A percentile compares a stretch with the other conserved stretches of the same genome.
Evolutionary conservation across 306 rosid genomes (phyloP).

Genomic region (Dryas octopetala): DNA sequence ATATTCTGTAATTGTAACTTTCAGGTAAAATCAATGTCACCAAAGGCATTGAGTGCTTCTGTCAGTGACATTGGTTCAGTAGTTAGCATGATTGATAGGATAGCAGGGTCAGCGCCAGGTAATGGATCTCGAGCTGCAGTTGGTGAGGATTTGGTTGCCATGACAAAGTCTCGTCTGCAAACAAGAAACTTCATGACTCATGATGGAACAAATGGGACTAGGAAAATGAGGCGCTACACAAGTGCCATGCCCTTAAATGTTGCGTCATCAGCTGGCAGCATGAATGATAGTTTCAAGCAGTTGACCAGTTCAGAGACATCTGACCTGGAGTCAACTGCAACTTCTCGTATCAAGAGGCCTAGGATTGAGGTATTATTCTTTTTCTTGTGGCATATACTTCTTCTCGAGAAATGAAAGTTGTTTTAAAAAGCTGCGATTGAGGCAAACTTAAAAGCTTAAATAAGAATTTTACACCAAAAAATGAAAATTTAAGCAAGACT

Average conservation of each 20-base stretch:
- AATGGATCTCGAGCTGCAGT: slow-evolving; percentile 93
- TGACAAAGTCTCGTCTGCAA: slow-evolving; percentile 79
- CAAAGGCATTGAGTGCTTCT: slow-evolving; percentile 58
- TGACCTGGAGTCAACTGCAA: slow-evolving; percentile 71
- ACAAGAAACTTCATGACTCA: slow-evolving; percentile 61
- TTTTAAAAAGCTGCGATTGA: background rate
- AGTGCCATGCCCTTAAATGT: slow-evolving; percentile 69
- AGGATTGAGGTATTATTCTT: slow-evolving; percentile 58
- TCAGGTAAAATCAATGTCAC: slow-evolving; percentile 79
- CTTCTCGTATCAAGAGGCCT: slow-evolving; percentile 65
- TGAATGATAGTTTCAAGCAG: slow-evolving; percentile 56
- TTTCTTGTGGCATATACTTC: slow-evolving; percentile 12
- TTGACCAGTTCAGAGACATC: slow-evolving; percentile 51
- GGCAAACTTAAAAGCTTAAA: background rate
- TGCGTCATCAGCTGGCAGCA: slow-evolving; percentile 62
- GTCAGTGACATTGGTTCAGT: slow-evolving; percentile 76
- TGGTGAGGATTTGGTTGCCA: slow-evolving; percentile 90
- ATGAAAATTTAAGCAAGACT: background rate
- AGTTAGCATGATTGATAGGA: slow-evolving; percentile 82
- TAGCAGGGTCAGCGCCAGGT: slow-evolving; percentile 90
- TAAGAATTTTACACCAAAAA: background rate
- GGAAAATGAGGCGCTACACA: slow-evolving; percentile 72
- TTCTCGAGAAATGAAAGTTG: background rate
- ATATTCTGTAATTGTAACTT: slow-evolving; percentile 9
- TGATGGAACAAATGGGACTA: slow-evolving; percentile 69